Percentiles rank a stretch among this genome's conserved stretches.
These are phyloP conservation scores for Hirschfeldia incana DNA, from an alignment of 345 rosid species.

Conservation along the genomic window DNA sequence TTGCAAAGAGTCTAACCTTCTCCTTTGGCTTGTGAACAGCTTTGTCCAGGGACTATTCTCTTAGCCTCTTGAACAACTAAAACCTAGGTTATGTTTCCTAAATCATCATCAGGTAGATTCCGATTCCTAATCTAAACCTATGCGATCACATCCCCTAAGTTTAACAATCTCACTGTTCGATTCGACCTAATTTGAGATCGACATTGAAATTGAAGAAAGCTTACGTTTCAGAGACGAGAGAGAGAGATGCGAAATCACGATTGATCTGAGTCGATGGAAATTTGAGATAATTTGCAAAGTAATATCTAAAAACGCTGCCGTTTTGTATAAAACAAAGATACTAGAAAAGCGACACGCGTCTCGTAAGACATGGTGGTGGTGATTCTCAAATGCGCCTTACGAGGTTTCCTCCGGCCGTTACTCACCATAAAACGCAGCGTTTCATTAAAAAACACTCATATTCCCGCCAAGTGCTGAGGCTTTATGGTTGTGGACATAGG, in stretches of 20 bases:
- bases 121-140: conserved; percentile 17
- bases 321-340: neutral
- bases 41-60: too few relatives aligned
- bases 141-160: conserved; percentile 11
- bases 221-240: neutral
- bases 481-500: conserved; percentile 84
- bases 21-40: too few relatives aligned
- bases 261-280: neutral
- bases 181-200: neutral
- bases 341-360: neutral
- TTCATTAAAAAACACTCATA: neutral
- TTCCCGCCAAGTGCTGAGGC: conserved; percentile 65
- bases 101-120: conserved; percentile 12
- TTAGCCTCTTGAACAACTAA: too few relatives aligned
- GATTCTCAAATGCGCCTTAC: too few relatives aligned
- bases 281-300: neutral
- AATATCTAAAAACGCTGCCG: neutral
- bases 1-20: conserved; percentile 2
- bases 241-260: neutral
- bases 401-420: neutral
- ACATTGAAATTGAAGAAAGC: conserved; percentile 19
- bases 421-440: conserved; percentile 8
- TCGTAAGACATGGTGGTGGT: too few relatives aligned
- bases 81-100: conserved; percentile 46
- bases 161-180: neutral